A percentile compares a stretch with the other conserved stretches of the same genome.
These are phyloP conservation scores for Peronospora farinosa DNA, from an alignment of 352 stramenopile species.

Conservation along the genomic window DNA sequence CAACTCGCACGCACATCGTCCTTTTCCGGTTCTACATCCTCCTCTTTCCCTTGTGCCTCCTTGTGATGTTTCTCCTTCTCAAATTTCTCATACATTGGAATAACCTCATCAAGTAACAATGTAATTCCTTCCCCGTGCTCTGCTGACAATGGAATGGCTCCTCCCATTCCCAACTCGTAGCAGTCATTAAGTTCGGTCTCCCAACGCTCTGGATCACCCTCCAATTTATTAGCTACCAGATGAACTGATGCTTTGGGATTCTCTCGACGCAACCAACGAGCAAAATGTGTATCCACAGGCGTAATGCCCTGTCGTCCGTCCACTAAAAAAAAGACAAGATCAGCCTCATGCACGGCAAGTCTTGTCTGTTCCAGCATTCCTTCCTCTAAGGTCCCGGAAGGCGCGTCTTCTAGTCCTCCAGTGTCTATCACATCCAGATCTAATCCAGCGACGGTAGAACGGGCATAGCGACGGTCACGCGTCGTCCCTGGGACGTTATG, in stretches of 20 bases:
- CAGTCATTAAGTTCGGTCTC: slow-evolving; percentile 67
- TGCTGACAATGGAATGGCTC: slow-evolving; percentile 62
- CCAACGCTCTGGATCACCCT: slow-evolving; percentile 63
- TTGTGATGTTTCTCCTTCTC: slow-evolving; percentile 46
- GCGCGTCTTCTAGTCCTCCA: slow-evolving; percentile 67
- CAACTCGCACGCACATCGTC: slow-evolving; percentile 45
- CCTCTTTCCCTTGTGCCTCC: slow-evolving; percentile 19
- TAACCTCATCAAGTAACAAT: slow-evolving; percentile 62
- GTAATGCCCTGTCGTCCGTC: slow-evolving; percentile 75
- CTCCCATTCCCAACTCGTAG: slow-evolving; percentile 64
- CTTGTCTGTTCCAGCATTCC: slow-evolving; percentile 77
- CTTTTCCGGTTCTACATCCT: slow-evolving; percentile 36
- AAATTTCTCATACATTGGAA: slow-evolving; percentile 60
- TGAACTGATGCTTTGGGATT: slow-evolving; percentile 57
- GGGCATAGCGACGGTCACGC: slow-evolving; percentile 65
- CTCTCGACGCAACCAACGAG: slow-evolving; percentile 61
- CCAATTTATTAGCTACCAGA: slow-evolving; percentile 73
- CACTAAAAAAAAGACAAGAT: slow-evolving; percentile 77
- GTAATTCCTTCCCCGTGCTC: slow-evolving; percentile 75
- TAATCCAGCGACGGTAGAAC: slow-evolving; percentile 53
- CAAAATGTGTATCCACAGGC: slow-evolving; percentile 74
- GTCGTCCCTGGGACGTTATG: slow-evolving; percentile 79
- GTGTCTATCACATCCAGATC: slow-evolving; percentile 84
- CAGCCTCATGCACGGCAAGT: slow-evolving; percentile 65
- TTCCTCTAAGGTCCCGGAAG: slow-evolving; percentile 54